Evolutionary conservation across 2,329 filamentous ascomycete species (phyloP), one percentile per base, ranked within the genome.

Genomic region (Ophiostoma australiae): DNA sequence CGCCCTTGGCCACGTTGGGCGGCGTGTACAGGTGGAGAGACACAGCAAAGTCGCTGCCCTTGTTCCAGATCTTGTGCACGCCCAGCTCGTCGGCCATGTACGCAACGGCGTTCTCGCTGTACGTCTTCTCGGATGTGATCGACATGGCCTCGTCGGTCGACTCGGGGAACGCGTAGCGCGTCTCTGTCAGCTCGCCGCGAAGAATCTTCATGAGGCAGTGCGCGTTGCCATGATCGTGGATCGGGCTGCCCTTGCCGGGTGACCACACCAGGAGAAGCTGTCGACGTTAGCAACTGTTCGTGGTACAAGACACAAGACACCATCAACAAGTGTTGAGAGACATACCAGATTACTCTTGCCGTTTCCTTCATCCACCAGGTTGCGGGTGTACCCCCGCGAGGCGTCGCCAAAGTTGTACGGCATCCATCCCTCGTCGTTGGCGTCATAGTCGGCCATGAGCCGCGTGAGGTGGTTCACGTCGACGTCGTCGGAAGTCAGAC

Each of bases 151-250:
- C 82, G 68, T 84, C 81, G 68, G 83, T 80, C 68, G 80, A 78
- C 31, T 83, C 78, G 0, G 93, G 93, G 81, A 91, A 93, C 69
- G 86, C 85, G 80, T 92, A 97, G 72, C 92, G 86, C 23, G 91
- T 94, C 82, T 97, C 94, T 75, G 88, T 91, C 72, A 97, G 82
- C 73, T 84, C 86, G 66, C 94, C 94, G 75, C 88, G 89, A 73
- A 97, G 85, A 74, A 94, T 89, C 83, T 90, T 97, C 92, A 97
- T 97, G 76, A 97, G 83, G 80, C 94, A 97, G 79, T 97, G 94
- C 55, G 93, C 92, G 73, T 94, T 92, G 77, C 90, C 90, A 80
- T 93, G 91, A 79, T 97, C 94, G 78, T 97, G 94, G 77, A 97
- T 93, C 13, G 91, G 90, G 76, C 91, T 94, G 52, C 87, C 87